phyloP scores from a whole-genome alignment of 805 yeast species.

The Kuraishia hungarica region DNA sequence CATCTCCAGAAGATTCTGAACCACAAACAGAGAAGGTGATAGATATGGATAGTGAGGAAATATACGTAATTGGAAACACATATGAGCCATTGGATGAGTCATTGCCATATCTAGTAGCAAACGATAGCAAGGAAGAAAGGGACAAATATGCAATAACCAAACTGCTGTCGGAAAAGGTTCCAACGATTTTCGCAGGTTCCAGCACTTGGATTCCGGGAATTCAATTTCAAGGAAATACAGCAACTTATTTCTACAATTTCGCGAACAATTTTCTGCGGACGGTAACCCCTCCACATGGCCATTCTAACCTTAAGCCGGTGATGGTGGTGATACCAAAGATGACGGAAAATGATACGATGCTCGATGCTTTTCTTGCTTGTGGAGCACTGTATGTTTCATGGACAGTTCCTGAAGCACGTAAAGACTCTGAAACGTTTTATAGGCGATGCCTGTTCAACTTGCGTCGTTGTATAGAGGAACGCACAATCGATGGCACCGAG shows the following conservation, averaged over 20 bases:
- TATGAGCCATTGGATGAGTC: not conserved
- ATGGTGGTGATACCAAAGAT: not conserved
- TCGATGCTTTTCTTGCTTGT: not conserved
- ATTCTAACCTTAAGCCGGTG: not conserved
- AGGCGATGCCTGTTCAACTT: not conserved
- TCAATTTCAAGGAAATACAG: not conserved
- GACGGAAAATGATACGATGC: not conserved
- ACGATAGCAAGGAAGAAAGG: not conserved
- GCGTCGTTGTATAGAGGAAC: not conserved
- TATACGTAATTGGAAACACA: not conserved
- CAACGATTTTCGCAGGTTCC: not conserved
- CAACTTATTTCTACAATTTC: not conserved
- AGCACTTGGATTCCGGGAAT: not conserved
- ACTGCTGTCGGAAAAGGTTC: not conserved
- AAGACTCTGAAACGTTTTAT: not conserved
- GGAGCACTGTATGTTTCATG: not conserved
- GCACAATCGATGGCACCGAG: not conserved
- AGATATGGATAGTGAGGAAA: not conserved
- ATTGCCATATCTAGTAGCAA: not conserved
- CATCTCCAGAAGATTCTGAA: not conserved
- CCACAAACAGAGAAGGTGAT: not conserved
- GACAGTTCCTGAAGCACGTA: not conserved
- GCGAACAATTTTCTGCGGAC: not conserved
- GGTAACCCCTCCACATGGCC: not conserved
- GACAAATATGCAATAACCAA: not conserved